Evolutionary conservation across 1,284 basidiomycete species (phyloP).

Genomic region (Moesziomyces sp.): DNA sequence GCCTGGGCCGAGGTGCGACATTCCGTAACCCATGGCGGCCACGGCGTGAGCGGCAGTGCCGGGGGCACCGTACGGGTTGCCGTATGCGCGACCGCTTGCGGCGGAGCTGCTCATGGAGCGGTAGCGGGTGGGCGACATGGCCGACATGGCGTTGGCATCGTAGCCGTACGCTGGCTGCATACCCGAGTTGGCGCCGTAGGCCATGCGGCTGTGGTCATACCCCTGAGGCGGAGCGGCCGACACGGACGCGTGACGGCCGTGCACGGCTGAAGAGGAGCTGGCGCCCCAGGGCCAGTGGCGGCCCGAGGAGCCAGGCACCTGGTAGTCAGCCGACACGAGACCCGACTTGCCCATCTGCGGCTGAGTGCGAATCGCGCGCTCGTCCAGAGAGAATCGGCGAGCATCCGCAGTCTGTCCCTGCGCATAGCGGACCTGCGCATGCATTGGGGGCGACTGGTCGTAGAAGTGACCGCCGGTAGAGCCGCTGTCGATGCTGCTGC

Average conservation of each 20-base stretch:
- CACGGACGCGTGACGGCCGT: slow-evolving; percentile 48
- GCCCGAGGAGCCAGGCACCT: slow-evolving; percentile 33
- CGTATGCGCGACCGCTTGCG: slow-evolving; percentile 47
- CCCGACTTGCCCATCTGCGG: slow-evolving; percentile 45
- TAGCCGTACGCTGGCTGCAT: slow-evolving; percentile 38
- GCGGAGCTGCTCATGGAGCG: slow-evolving; percentile 51
- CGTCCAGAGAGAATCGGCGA: slow-evolving; percentile 50
- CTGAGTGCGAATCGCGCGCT: slow-evolving; percentile 44
- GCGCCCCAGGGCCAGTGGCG: slow-evolving; percentile 55
- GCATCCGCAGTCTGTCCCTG: slow-evolving; percentile 44
- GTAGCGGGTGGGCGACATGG: slow-evolving; percentile 49
- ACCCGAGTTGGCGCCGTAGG: slow-evolving; percentile 40
- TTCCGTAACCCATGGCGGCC: slow-evolving; percentile 46
- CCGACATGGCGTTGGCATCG: slow-evolving; percentile 36
- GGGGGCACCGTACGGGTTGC: slow-evolving; percentile 33
- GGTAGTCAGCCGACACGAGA: slow-evolving; percentile 44
- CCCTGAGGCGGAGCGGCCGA: slow-evolving; percentile 43
- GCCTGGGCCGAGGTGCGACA: slow-evolving; percentile 44
- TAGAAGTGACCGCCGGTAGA: slow-evolving; percentile 47
- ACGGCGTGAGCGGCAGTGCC: slow-evolving; percentile 44
- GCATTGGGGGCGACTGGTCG: slow-evolving; percentile 47
- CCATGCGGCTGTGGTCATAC: slow-evolving; percentile 44
- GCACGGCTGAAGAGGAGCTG: slow-evolving; percentile 22
- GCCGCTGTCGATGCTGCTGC: slow-evolving; percentile 42
- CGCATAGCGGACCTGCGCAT: slow-evolving; percentile 44